Conservation (phyloP, 257 asterid species). For the Rehmannia glutinosa region DNA sequence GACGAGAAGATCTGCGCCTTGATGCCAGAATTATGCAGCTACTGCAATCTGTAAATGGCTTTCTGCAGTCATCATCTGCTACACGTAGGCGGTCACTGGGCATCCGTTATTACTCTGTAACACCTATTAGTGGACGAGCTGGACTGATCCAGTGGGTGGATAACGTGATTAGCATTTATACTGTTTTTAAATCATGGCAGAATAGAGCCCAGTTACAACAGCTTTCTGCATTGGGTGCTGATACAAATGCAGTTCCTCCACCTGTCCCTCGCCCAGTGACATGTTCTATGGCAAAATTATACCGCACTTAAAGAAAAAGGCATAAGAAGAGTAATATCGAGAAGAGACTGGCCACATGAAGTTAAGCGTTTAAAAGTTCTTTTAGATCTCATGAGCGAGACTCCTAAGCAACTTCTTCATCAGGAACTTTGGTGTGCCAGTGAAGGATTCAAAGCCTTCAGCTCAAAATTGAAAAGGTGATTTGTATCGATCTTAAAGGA, state of each 20-base stretch:
- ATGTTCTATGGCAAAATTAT: conserved; percentile 97
- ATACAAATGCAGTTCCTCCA: conserved; percentile 56
- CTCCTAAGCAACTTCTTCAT: conserved; percentile 92
- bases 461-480: conserved; percentile 86
- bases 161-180: conserved; percentile 81
- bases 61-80: conserved; percentile 71
- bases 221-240: conserved; percentile 56
- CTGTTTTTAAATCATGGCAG: conserved; percentile 97
- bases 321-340: conserved; percentile 88
- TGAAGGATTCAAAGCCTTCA: conserved; percentile 91
- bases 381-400: conserved; percentile 88
- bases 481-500: conserved; percentile 10
- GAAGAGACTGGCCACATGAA: conserved; percentile 99
- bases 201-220: conserved; percentile 72
- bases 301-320: conserved; percentile 99
- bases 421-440: conserved; percentile 99
- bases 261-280: conserved; percentile 96
- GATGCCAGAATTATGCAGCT: conserved; percentile 99
- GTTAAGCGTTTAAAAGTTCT: conserved; percentile 95
- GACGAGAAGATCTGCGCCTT: conserved; percentile 97
- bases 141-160: conserved; percentile 99
- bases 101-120: conserved; percentile 87
- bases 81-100: conserved; percentile 73
- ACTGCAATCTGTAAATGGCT: conserved; percentile 88
- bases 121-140: conserved; percentile 98